Conservation (phyloP, 768 basidiomycete species). For the Kondoa malvinella region DNA sequence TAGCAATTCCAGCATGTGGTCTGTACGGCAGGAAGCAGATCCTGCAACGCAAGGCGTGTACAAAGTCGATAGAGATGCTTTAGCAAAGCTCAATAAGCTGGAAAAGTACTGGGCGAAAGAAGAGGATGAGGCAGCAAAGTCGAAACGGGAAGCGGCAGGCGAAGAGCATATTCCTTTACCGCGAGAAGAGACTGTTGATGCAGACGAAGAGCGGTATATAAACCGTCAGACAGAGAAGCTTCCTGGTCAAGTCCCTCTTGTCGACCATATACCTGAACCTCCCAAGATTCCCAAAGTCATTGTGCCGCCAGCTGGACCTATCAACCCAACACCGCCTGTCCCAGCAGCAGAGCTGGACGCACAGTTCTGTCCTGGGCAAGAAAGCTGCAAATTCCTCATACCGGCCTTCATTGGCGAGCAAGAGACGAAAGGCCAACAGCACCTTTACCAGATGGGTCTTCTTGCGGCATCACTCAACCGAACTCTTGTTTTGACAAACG, state of each 20-base stretch:
- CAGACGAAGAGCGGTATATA: not conserved
- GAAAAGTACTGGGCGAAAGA: not conserved
- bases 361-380: conserved; percentile 9
- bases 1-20: not conserved
- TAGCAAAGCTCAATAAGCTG: conserved; percentile 1
- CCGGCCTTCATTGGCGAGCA: conserved; percentile 36
- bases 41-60: not conserved
- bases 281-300: not conserved
- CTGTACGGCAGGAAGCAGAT: not conserved
- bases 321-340: not conserved
- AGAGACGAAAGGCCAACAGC: conserved; percentile 44
- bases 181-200: not conserved
- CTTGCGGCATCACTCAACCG: conserved; percentile 42
- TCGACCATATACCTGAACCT: conserved; percentile 1
- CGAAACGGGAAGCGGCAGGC: not conserved
- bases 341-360: conserved; percentile 7
- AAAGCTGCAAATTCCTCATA: conserved; percentile 19
- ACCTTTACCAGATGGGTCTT: conserved; percentile 40
- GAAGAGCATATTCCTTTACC: not conserved
- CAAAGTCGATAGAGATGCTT: conserved; percentile 1
- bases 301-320: not conserved
- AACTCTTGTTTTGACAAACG: conserved; percentile 47
- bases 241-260: not conserved
- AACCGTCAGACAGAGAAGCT: not conserved
- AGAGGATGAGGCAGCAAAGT: not conserved